phyloP scores from a whole-genome alignment of 2,329 filamentous ascomycete species.

The Aspergillus sojae region DNA sequence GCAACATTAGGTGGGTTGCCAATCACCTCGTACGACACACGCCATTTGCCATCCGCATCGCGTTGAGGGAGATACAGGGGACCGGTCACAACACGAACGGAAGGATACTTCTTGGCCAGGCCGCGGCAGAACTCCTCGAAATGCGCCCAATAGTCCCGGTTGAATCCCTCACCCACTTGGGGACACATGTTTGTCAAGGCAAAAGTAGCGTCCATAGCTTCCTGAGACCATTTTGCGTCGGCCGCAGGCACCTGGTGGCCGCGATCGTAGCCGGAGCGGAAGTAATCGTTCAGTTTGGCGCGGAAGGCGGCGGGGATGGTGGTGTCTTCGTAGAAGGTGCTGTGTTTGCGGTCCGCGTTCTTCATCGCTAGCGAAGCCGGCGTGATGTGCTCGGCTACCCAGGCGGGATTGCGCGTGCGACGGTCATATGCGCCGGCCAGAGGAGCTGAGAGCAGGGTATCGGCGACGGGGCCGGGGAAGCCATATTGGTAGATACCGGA shows the following conservation, averaged over 20 bases:
- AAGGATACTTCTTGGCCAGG: slow-evolving; percentile 78
- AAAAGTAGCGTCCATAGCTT: slow-evolving; percentile 94
- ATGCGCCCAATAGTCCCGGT: slow-evolving; percentile 98
- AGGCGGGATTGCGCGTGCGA: slow-evolving; percentile 84
- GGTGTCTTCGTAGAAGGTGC: slow-evolving; percentile 78
- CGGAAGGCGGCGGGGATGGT: slow-evolving; percentile 83
- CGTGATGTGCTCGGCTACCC: slow-evolving; percentile 97
- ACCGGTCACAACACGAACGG: slow-evolving; percentile 87
- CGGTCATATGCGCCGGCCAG: slow-evolving; percentile 90
- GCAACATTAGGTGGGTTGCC: slow-evolving; percentile 90
- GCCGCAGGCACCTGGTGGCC: slow-evolving; percentile 97
- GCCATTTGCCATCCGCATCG: slow-evolving; percentile 91
- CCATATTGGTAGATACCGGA: slow-evolving; percentile 80
- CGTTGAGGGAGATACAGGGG: slow-evolving; percentile 88
- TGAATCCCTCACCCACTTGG: slow-evolving; percentile 97
- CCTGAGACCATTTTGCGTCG: slow-evolving; percentile 92
- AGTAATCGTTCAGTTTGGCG: slow-evolving; percentile 90
- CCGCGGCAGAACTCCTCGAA: slow-evolving; percentile 96
- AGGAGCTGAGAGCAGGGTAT: slow-evolving; percentile 74
- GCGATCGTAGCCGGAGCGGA: slow-evolving; percentile 89
- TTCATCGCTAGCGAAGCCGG: slow-evolving; percentile 74
- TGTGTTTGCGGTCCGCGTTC: slow-evolving; percentile 82
- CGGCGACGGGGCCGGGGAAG: slow-evolving; percentile 86
- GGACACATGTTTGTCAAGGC: slow-evolving; percentile 95
- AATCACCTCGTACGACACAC: slow-evolving; percentile 93